phyloP scores from a whole-genome alignment of 345 rosid species.

The Tarenaya hassleriana region DNA sequence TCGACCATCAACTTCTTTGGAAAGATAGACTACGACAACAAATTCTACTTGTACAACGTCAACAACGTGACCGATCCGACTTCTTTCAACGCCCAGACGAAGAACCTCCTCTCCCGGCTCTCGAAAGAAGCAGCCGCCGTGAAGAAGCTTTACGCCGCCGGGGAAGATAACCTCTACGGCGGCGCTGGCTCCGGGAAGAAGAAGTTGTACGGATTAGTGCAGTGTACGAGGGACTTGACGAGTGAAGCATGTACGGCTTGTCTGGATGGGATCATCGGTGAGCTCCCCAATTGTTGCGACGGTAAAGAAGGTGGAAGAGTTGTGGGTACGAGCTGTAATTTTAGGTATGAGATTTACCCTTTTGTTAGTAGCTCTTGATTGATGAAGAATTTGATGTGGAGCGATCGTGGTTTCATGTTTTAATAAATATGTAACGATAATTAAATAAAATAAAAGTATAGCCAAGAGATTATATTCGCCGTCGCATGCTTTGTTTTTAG shows the following conservation, averaged over 20 bases:
- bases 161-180: slow-evolving; percentile 30
- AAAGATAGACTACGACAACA: slow-evolving; percentile 35
- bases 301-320: slow-evolving; percentile 65
- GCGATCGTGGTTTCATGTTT: neutral
- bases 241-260: slow-evolving; percentile 39
- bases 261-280: slow-evolving; percentile 39
- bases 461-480: too few species aligned
- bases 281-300: slow-evolving; percentile 50
- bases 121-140: slow-evolving; percentile 23
- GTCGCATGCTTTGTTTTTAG: too few species aligned
- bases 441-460: too few species aligned
- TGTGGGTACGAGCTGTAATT: slow-evolving; percentile 49
- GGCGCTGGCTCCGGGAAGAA: too few species aligned
- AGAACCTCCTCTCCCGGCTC: slow-evolving; percentile 34
- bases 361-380: slow-evolving; percentile 32
- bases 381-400: too few species aligned
- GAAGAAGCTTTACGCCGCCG: slow-evolving; percentile 39
- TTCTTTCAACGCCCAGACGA: slow-evolving; percentile 38
- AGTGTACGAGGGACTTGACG: slow-evolving; percentile 61
- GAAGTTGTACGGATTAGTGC: slow-evolving; percentile 50
- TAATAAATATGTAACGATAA: too few species aligned
- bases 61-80: slow-evolving; percentile 34
- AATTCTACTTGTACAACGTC: slow-evolving; percentile 32
- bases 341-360: slow-evolving; percentile 63
- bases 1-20: slow-evolving; percentile 45